These are phyloP conservation scores for Debaryomyces castellii DNA, from an alignment of 805 yeast species.

Conservation along the genomic window DNA sequence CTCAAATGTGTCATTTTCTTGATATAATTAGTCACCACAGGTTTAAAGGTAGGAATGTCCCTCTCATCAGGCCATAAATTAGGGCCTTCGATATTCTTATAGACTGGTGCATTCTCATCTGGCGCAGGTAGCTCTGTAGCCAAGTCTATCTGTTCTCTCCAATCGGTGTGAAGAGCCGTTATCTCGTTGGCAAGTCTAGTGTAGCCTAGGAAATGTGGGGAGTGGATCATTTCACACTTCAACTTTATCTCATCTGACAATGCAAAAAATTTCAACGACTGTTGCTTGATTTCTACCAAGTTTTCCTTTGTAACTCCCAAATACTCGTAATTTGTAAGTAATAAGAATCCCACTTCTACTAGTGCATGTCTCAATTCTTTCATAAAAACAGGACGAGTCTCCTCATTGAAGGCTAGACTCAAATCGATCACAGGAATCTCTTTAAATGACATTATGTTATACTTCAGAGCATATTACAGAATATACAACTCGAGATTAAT, in stretches of 20 bases:
- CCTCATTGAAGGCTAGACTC: slow-evolving; percentile 37
- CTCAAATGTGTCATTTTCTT: slow-evolving; percentile 46
- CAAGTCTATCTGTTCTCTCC: slow-evolving; percentile 63
- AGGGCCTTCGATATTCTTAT: slow-evolving; percentile 56
- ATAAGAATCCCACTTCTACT: slow-evolving; percentile 56
- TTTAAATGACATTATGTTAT: slow-evolving; percentile 33
- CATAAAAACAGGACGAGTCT: slow-evolving; percentile 43
- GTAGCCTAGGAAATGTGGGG: slow-evolving; percentile 61
- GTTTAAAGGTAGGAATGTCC: slow-evolving; percentile 43
- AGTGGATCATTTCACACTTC: slow-evolving; percentile 50
- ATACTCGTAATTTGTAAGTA: slow-evolving; percentile 38
- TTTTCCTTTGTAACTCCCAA: slow-evolving; percentile 43
- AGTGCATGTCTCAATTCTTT: slow-evolving; percentile 44
- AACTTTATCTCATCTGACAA: slow-evolving; percentile 46
- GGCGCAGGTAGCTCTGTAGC: slow-evolving; percentile 54
- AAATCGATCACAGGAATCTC: slow-evolving; percentile 49
- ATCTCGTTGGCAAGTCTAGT: slow-evolving; percentile 57
- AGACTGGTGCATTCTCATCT: slow-evolving; percentile 34
- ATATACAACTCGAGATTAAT: no score
- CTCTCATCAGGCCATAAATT: slow-evolving; percentile 50
- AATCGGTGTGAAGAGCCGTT: slow-evolving; percentile 52
- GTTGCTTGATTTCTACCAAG: slow-evolving; percentile 34
- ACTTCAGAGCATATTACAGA: no score
- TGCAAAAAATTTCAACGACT: slow-evolving; percentile 44
- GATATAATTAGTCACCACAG: slow-evolving; percentile 42